These are phyloP conservation scores for Halophytophthora polymorphica DNA, from an alignment of 352 stramenopile species.

Conservation along the genomic window DNA sequence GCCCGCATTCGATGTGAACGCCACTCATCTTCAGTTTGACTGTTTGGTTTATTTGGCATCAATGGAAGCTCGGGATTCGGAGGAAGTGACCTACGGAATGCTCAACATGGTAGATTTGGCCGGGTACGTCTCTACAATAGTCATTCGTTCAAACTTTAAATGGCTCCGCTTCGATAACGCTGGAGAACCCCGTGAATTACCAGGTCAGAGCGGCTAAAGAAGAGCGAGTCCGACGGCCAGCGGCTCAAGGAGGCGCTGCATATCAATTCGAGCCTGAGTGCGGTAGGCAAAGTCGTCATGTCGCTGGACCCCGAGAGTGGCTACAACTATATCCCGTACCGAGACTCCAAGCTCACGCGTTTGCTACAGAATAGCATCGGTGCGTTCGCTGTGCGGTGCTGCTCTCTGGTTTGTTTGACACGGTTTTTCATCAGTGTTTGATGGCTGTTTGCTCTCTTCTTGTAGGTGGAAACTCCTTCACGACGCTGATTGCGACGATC, in stretches of 20 bases:
- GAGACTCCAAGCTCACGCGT: slow-evolving; percentile 81
- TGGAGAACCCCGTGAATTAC: neutral
- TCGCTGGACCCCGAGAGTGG: slow-evolving; percentile 80
- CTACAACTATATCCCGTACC: slow-evolving; percentile 88
- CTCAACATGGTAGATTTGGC: slow-evolving; percentile 86
- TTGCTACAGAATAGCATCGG: slow-evolving; percentile 85
- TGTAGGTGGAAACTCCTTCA: slow-evolving; percentile 84
- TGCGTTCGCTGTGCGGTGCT: slow-evolving; percentile 10
- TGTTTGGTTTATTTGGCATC: neutral
- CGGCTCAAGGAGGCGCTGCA: slow-evolving; percentile 82
- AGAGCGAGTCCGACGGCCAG: slow-evolving; percentile 84
- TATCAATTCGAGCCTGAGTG: slow-evolving; percentile 84
- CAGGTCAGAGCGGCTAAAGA: slow-evolving; percentile 81
- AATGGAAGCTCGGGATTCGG: slow-evolving; percentile 46
- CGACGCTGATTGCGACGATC: slow-evolving; percentile 82
- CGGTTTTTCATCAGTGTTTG: neutral
- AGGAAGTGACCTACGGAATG: slow-evolving; percentile 83
- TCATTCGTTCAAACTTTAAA: neutral
- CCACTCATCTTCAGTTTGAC: neutral
- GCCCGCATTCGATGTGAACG: neutral
- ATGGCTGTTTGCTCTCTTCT: neutral
- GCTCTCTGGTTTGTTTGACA: neutral
- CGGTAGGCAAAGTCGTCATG: slow-evolving; percentile 87
- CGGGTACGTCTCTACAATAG: slow-evolving; percentile 20
- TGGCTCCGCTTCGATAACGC: neutral